A percentile compares a stretch with the other conserved stretches of the same genome.
Evolutionary conservation across 2,329 filamentous ascomycete species (phyloP).

Genomic region (Microdochium bolleyi): DNA sequence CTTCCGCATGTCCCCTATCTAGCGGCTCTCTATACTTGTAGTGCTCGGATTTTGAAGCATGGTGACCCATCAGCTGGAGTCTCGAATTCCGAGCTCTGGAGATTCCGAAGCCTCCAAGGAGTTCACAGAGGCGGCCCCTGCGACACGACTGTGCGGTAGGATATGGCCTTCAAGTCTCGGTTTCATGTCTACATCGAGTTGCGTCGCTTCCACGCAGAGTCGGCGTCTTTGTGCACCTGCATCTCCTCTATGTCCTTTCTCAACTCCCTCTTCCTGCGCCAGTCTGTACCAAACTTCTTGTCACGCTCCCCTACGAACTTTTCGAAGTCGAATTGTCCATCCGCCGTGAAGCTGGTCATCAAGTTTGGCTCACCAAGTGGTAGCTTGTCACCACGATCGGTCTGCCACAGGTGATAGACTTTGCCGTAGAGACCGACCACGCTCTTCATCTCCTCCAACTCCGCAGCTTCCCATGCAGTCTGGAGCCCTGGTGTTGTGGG

Average conservation of each 20-base stretch:
- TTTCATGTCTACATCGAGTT: slow-evolving; percentile 11
- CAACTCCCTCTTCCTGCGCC: slow-evolving; percentile 31
- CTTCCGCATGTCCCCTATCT: no score
- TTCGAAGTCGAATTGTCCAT: slow-evolving; percentile 40
- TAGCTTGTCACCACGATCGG: slow-evolving; percentile 59
- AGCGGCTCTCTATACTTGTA: no score
- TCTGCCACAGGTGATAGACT: slow-evolving; percentile 80
- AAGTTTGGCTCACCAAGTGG: slow-evolving; percentile 44
- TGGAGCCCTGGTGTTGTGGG: slow-evolving; percentile 42
- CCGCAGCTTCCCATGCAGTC: slow-evolving; percentile 64
- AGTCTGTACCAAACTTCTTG: slow-evolving; percentile 34
- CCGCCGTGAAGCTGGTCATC: slow-evolving; percentile 44
- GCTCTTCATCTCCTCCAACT: slow-evolving; percentile 74
- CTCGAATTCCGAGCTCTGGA: no score
- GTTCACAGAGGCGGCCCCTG: no score
- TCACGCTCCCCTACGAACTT: slow-evolving; percentile 35
- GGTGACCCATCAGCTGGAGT: no score
- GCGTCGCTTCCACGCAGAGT: slow-evolving; percentile 16
- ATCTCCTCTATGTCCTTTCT: slow-evolving; percentile 33
- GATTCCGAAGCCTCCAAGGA: no score
- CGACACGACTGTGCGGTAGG: no score
- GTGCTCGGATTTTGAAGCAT: no score
- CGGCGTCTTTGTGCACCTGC: slow-evolving; percentile 26
- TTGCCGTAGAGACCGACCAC: slow-evolving; percentile 73
- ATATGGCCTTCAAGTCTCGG: no score